Base-by-base conservation (phyloP, 1,284 basidiomycete species). In the Ganoderma resinaceum region DNA sequence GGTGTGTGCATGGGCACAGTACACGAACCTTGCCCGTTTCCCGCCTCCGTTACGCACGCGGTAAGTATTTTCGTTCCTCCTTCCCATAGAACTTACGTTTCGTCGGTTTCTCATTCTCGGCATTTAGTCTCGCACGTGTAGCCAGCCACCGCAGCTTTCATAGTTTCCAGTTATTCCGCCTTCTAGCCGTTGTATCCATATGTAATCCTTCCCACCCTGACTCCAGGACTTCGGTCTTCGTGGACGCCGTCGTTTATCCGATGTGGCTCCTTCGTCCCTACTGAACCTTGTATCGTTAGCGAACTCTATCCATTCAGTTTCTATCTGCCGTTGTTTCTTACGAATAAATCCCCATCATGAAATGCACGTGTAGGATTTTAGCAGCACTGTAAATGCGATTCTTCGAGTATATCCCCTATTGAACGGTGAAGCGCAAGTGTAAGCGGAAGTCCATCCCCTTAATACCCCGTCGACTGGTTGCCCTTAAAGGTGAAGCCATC, bases 171-270 rank as follows among this genome's bases (percentile, higher is more conserved):
- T 29, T n/a, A 58, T 29, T 68, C 63, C 38, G 12, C 8, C 40
- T 49, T 63, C 23, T 0, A 43, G 62, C 58, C 62, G 43, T 14
- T 72, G 71, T 72, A 72, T 68, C 71, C 43, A 68, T 72, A 72
- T 40, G 31, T 26, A 26, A 46, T 55, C 57, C 46, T 31, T 7
- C 23, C 16, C 33, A 29, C 23, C 20, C 12, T 26, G 35, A 23
- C 23, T 26, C 37, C 26, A 5, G 33, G 20, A 38, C 29, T 12
- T 59, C 42, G 20, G 11, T 35, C 11, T 26, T 35, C 8, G 20
- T 35, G 26, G 7, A 46, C 55, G 55, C 31, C 33, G 11, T 58
- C 33, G 9, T 37, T 35, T 33, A 35, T 11, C 61, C 16, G 42
- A 40, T 23, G 43, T 43, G 11, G 26, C 62, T n/a, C 42, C 64